Evolutionary conservation across 2,329 filamentous ascomycete genomes (phyloP).

Genomic region (Sporothrix curviconia): DNA sequence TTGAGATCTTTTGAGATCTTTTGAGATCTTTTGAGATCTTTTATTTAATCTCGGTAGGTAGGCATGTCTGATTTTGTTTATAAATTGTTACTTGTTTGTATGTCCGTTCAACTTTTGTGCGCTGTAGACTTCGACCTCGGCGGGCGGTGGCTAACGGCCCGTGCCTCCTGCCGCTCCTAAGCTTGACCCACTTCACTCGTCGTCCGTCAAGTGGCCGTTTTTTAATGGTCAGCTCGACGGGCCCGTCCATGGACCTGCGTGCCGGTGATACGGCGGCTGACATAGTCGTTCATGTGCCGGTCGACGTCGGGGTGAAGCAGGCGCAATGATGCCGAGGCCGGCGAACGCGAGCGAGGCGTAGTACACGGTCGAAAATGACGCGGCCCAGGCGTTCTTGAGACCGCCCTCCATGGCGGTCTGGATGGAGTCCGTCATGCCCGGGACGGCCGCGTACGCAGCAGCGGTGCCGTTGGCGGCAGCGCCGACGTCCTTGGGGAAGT

Average conservation of each 20-base stretch:
- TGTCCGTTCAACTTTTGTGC: too few species aligned
- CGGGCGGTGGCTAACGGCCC: too few species aligned
- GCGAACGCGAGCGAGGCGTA: slow-evolving; percentile 13
- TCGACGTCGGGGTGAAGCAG: slow-evolving; percentile 14
- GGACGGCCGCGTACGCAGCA: slow-evolving; percentile 6
- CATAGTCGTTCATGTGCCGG: slow-evolving; percentile 12
- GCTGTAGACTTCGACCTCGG: too few species aligned
- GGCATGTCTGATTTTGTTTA: too few species aligned
- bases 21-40: too few species aligned
- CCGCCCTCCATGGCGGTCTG: slow-evolving; percentile 3
- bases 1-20: too few species aligned
- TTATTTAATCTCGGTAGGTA: too few species aligned
- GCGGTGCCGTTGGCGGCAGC: slow-evolving; percentile 11
- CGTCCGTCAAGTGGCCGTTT: slow-evolving; percentile 11
- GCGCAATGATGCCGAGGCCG: slow-evolving; percentile 13
- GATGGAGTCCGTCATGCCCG: slow-evolving; percentile 15
- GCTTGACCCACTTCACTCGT: slow-evolving; percentile 25
- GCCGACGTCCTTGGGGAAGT: slow-evolving; percentile 9
- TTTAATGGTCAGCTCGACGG: slow-evolving; percentile 14
- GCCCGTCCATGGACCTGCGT: slow-evolving; percentile 14
- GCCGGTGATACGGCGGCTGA: slow-evolving; percentile 14
- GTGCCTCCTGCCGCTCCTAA: too few species aligned
- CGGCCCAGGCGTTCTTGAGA: slow-evolving; percentile 12
- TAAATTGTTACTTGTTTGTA: too few species aligned
- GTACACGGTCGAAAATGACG: slow-evolving; percentile 12